phyloP scores from a whole-genome alignment of 2,329 filamentous ascomycete genomes.

The Verticillium dahliae region DNA sequence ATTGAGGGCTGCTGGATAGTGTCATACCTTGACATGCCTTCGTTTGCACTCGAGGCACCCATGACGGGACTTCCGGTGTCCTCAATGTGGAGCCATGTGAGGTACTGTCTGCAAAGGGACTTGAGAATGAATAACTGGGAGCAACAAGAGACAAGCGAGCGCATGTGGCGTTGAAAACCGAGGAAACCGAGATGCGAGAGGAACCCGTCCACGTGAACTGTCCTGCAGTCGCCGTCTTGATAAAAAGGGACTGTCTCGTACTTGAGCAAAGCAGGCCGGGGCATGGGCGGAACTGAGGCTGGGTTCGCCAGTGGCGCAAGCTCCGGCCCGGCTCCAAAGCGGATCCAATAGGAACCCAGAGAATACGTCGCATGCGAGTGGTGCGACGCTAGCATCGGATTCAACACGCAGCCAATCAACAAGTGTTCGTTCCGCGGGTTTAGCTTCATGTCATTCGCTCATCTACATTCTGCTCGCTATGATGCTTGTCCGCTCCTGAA shows the following conservation, averaged over 20 bases:
- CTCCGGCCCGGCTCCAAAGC: background rate
- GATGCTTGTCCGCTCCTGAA: background rate
- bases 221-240: background rate
- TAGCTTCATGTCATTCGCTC: background rate
- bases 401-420: background rate
- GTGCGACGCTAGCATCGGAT: background rate
- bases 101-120: background rate
- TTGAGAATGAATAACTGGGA: background rate
- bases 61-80: background rate
- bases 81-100: background rate
- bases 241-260: background rate
- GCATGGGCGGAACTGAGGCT: background rate
- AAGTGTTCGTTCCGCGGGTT: background rate
- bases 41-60: slow-evolving; percentile 1
- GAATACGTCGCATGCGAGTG: background rate
- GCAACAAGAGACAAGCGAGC: too few species aligned
- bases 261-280: background rate
- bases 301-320: background rate
- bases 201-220: background rate
- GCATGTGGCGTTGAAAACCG: background rate
- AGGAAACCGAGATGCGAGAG: background rate
- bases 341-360: background rate
- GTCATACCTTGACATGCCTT: background rate
- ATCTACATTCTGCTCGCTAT: too few species aligned
- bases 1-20: background rate